phyloP scores from a whole-genome alignment of 2,329 filamentous ascomycete genomes.

The Aspergillus novoparasiticus region DNA sequence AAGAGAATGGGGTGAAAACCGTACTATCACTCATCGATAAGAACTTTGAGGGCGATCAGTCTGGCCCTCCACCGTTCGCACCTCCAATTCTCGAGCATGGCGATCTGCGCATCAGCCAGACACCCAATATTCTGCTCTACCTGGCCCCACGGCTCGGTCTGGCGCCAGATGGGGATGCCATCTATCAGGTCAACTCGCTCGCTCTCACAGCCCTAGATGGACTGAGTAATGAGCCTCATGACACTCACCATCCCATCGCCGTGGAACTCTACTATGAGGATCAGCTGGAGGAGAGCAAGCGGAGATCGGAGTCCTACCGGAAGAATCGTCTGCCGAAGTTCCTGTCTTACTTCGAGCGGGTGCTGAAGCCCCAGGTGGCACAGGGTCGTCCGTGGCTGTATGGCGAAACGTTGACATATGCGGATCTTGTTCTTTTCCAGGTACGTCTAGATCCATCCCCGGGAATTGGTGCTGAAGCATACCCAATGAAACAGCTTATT shows the following conservation, averaged over 20 bases:
- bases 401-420: background rate
- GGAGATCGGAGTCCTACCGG: background rate
- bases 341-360: background rate
- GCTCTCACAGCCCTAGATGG: background rate
- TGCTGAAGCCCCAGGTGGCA: background rate
- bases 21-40: background rate
- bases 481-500: background rate
- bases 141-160: background rate
- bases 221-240: background rate
- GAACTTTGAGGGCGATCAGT: background rate
- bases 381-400: background rate
- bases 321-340: background rate
- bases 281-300: background rate
- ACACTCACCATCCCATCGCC: conserved; percentile 1
- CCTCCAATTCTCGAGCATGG: background rate
- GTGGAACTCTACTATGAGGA: background rate
- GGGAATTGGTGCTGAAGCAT: too few species aligned
- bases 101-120: background rate
- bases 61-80: background rate
- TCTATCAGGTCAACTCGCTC: background rate
- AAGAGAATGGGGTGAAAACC: background rate
- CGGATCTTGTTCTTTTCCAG: background rate
- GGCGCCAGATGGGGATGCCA: background rate
- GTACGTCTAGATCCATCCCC: background rate
- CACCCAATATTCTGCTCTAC: conserved; percentile 2